These are phyloP conservation scores for Blastocladiella britannica DNA, from an alignment of 192 early-diverging fungal species.

Conservation along the genomic window DNA sequence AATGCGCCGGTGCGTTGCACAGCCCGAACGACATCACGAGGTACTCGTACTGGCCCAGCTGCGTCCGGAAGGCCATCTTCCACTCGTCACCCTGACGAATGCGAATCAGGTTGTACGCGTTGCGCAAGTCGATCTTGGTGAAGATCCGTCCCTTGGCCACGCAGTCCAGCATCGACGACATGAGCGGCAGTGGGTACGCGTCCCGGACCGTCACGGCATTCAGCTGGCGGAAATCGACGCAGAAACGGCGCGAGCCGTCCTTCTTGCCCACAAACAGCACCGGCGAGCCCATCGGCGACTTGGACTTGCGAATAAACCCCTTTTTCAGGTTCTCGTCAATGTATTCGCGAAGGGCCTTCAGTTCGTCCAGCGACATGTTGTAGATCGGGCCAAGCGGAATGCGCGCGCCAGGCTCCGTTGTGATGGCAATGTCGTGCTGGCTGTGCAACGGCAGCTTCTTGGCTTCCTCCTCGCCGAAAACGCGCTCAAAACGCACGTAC, in stretches of 20 bases:
- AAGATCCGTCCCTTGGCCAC: slow-evolving; percentile 9
- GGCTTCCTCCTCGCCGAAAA: too few relatives aligned
- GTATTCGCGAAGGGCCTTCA: too few relatives aligned
- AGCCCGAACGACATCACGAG: slow-evolving; percentile 16
- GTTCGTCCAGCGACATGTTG: too few relatives aligned
- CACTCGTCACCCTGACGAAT: slow-evolving; percentile 5
- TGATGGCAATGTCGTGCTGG: too few relatives aligned
- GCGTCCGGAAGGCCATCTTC: slow-evolving; percentile 14
- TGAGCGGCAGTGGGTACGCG: slow-evolving; percentile 14
- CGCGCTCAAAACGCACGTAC: too few relatives aligned
- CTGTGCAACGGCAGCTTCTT: too few relatives aligned
- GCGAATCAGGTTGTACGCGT: slow-evolving; percentile 2
- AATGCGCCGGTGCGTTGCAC: slow-evolving; percentile 14
- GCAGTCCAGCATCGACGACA: slow-evolving; percentile 12
- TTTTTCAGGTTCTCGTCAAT: slow-evolving; percentile 8
- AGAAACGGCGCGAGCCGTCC: slow-evolving; percentile 10
- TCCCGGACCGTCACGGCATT: slow-evolving; percentile 17
- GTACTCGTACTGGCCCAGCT: slow-evolving; percentile 13
- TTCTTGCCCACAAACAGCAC: slow-evolving; percentile 19
- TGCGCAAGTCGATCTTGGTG: slow-evolving; percentile 4
- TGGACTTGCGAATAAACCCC: slow-evolving; percentile 8
- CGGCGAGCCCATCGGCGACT: slow-evolving; percentile 11
- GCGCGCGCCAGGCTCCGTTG: too few relatives aligned
- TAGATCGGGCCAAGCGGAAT: too few relatives aligned
- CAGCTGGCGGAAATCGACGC: slow-evolving; percentile 18